Percentiles rank a stretch among this genome's conserved stretches.
Evolutionary conservation across 2,329 filamentous ascomycete species (phyloP).

Genomic region (Diaporthe nobilis): DNA sequence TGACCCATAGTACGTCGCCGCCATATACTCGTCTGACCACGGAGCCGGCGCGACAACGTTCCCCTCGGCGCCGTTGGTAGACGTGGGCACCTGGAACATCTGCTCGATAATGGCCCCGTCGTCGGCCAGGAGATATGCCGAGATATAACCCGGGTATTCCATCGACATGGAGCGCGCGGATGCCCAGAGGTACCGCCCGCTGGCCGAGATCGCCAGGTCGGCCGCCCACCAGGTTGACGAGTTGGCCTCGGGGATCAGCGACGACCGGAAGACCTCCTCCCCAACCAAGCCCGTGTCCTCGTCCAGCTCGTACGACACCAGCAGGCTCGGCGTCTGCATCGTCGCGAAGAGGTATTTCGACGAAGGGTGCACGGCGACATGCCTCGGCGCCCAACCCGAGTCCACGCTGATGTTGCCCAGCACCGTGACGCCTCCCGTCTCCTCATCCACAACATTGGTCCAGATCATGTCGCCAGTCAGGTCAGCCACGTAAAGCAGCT

Average conservation of each 20-base stretch:
- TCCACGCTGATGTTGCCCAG: background rate
- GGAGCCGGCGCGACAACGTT: background rate
- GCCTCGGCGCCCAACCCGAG: background rate
- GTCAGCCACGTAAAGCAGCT: background rate
- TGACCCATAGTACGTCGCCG: background rate
- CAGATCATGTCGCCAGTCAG: conserved; percentile 4
- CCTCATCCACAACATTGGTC: background rate
- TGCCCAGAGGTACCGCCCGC: conserved; percentile 1
- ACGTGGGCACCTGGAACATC: background rate
- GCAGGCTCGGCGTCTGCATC: conserved; percentile 5
- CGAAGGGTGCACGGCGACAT: conserved; percentile 5
- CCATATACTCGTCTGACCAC: background rate
- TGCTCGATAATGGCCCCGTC: background rate
- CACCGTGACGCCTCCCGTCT: background rate
- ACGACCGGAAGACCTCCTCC: background rate
- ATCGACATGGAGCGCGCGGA: background rate
- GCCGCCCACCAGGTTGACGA: background rate
- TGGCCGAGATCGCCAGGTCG: background rate
- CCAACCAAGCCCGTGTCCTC: background rate
- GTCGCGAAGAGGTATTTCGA: background rate
- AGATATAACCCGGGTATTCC: background rate
- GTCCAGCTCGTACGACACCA: background rate
- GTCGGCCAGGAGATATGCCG: background rate
- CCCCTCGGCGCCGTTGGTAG: background rate
- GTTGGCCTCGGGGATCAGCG: background rate